Evolutionary conservation across 176 grass and related monocot genomes (phyloP).

Genomic region (Eragrostis curvula): DNA sequence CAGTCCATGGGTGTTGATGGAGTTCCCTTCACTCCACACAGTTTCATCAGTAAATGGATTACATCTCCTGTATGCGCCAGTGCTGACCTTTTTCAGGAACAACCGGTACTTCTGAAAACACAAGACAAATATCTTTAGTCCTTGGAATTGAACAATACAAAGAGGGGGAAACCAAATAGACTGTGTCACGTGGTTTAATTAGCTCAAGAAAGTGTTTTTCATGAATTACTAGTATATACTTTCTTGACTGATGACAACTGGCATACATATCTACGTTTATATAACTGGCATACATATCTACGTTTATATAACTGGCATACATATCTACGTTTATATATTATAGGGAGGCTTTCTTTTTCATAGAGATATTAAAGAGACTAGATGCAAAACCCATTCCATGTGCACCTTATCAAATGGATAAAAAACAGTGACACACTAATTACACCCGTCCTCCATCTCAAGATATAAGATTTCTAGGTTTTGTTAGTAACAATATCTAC

Average conservation of each 20-base stretch:
- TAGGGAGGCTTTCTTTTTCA: not conserved
- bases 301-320: too few relatives aligned
- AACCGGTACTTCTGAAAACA: constrained; percentile 75
- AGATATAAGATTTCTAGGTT: too few relatives aligned
- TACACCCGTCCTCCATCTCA: not conserved
- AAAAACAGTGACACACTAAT: not conserved
- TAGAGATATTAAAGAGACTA: not conserved
- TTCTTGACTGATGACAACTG: not conserved
- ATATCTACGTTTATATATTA: too few relatives aligned
- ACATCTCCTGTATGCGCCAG: not conserved
- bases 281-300: too few relatives aligned
- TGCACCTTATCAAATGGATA: not conserved
- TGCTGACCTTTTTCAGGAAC: constrained; percentile 46
- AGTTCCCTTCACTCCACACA: not conserved
- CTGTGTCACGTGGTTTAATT: not conserved
- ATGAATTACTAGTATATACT: not conserved
- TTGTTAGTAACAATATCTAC: too few relatives aligned
- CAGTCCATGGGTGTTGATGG: constrained; percentile 13
- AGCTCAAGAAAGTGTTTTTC: not conserved
- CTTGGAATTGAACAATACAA: not conserved
- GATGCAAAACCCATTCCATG: not conserved
- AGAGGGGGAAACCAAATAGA: not conserved
- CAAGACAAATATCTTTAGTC: constrained; percentile 5
- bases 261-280: too few relatives aligned
- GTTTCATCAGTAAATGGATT: constrained; percentile 2